Evolutionary conservation across 2,329 filamentous ascomycete genomes (phyloP).

Genomic region (Fusarium burgessii): DNA sequence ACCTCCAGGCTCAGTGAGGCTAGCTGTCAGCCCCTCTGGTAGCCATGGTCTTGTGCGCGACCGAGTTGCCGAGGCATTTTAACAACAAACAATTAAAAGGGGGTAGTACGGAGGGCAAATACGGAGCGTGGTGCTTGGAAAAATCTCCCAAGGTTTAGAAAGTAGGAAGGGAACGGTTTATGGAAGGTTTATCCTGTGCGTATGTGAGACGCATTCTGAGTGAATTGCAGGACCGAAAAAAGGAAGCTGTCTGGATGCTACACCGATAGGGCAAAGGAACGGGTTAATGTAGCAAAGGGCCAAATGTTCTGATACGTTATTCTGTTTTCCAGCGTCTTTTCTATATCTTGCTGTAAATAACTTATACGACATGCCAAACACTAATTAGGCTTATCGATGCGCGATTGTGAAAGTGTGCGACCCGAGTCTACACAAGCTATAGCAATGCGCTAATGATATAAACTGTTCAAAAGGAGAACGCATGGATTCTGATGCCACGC

Average conservation of each 20-base stretch:
- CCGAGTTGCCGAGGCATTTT: slow-evolving; percentile 7
- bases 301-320: slow-evolving; percentile 36
- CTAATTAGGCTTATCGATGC: background rate
- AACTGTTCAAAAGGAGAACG: background rate
- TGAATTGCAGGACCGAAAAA: slow-evolving; percentile 17
- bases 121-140: slow-evolving; percentile 43
- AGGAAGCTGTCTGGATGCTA: slow-evolving; percentile 37
- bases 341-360: slow-evolving; percentile 45
- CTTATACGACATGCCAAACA: slow-evolving; percentile 25
- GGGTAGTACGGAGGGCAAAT: slow-evolving; percentile 10
- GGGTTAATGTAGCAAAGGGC: slow-evolving; percentile 19
- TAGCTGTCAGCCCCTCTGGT: background rate
- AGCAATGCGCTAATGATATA: slow-evolving; percentile 14
- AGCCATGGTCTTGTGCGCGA: background rate
- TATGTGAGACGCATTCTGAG: slow-evolving; percentile 20
- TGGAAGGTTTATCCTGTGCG: slow-evolving; percentile 32
- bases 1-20: slow-evolving; percentile 6
- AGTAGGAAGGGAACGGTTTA: slow-evolving; percentile 38
- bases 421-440: background rate
- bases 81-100: slow-evolving; percentile 15
- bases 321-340: slow-evolving; percentile 39
- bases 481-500: background rate
- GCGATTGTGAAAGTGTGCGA: background rate
- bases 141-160: slow-evolving; percentile 46
- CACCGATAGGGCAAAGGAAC: slow-evolving; percentile 32